Base-by-base conservation (phyloP, 345 rosid genomes). In the Leavenworthia alabamica region DNA sequence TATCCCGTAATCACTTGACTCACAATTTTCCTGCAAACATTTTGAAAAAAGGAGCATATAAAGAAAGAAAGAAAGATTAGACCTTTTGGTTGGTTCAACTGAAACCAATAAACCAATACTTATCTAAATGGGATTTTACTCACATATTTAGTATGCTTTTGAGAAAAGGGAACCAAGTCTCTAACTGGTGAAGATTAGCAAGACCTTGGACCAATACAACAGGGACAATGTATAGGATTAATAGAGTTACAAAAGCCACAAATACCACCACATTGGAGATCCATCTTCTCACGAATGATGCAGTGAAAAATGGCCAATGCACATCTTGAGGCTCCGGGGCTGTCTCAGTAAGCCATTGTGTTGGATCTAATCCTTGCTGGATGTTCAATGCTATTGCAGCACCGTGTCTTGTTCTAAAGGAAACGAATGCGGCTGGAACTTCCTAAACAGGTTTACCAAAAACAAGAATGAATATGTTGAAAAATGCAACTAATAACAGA, bases 141-240 rank as follows among this genome's bases (percentile, higher is more conserved):
- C 69, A 91, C 95, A 83, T 67, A 31, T 73, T 75, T 47, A 91
- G 74, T 42, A 91, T 40, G 59, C 79, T 66, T 75, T 81, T 81
- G 26, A 86, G 79, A 61, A 86, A 91, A 57, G 96, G 96, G 64
- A 91, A 77, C 83, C 82, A 86, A 20, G 66, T 78, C 77, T 86
- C 89, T 66, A 91, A 64, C 79, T 84, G 96, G 23, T 79, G 72
- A 63, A 91, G 81, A 78, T 91, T 82, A 60, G 98, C 81, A 61
- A 91, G 95, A 72, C 98, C 92, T 81, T 91, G 98, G 59, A 86
- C 98, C 48, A 88, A 20, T 42, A 77, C 79, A 68, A 91, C 96
- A 17, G 98, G 96, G 54, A 81, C 20, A 77, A 91, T 51, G 76
- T 84, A 91, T 29, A 88, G 68, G 72, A 88, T 64, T 2, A 85